Conservation (phyloP, 495 filamentous ascomycete species). For the Terfezia boudieri region DNA sequence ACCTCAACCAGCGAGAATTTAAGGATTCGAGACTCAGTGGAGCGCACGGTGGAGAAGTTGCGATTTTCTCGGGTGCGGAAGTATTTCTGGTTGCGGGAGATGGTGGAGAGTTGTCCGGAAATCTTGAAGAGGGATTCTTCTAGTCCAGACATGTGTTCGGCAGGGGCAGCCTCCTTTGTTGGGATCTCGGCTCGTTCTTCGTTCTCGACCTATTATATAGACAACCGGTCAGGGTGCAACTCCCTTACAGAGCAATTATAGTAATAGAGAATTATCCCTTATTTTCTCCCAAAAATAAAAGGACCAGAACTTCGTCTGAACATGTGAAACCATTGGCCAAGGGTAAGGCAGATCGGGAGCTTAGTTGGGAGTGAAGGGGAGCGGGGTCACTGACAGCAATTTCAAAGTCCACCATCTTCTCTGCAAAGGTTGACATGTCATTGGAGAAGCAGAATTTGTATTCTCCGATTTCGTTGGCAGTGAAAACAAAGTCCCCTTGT, state of each 20-base stretch:
- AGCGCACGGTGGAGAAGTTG: slow-evolving; percentile 93
- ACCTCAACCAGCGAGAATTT: slow-evolving; percentile 92
- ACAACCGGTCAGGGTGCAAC: slow-evolving; percentile 6
- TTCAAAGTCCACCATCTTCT: slow-evolving; percentile 98
- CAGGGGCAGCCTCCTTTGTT: slow-evolving; percentile 69
- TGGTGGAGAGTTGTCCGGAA: slow-evolving; percentile 81
- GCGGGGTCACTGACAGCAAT: slow-evolving; percentile 47
- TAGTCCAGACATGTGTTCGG: slow-evolving; percentile 75
- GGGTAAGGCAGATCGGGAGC: not conserved
- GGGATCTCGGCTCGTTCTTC: slow-evolving; percentile 59
- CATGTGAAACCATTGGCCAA: not conserved
- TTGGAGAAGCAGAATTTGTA: slow-evolving; percentile 98
- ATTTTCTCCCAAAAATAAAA: no score
- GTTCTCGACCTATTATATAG: slow-evolving; percentile 57
- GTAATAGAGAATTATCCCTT: no score
- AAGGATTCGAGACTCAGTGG: slow-evolving; percentile 85
- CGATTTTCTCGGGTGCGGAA: slow-evolving; percentile 98
- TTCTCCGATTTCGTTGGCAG: slow-evolving; percentile 76
- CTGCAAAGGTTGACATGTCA: slow-evolving; percentile 89
- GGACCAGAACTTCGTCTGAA: not conserved
- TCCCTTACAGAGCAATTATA: no score
- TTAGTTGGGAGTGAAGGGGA: not conserved
- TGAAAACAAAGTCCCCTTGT: slow-evolving; percentile 97
- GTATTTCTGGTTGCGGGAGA: slow-evolving; percentile 95
- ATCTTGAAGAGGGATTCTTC: slow-evolving; percentile 95